Base-by-base conservation (phyloP, 257 asterid species). In the Salvia rosmarinus region DNA sequence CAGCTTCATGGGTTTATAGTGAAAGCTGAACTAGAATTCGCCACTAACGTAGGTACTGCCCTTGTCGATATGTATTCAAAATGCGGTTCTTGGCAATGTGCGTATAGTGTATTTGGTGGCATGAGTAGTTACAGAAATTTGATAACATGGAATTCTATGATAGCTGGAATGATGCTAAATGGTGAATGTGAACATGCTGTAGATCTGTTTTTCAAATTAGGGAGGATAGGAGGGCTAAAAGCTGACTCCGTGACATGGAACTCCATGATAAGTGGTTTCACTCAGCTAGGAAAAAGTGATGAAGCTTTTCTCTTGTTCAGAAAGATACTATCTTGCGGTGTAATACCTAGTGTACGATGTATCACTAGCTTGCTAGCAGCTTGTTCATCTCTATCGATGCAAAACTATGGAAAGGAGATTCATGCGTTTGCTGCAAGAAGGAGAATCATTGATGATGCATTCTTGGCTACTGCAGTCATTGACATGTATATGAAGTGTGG, bases 401-500 rank as follows among this genome's bases (percentile, higher is more conserved):
- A 78, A 43, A 44, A 46, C 63, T 66, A 59, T 3, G 99, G 96
- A 58, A 78, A 79, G 69, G 85, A 95, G 81, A 81, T 89, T 55
- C 98, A 89, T 51, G 98, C 88, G 7, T 86, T 82, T 73, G 88
- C 69, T 71, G 43, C 80, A 12, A 86, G 96, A 77, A 81, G 59
- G 59, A 76, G 76, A 17, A 61, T 72, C 14, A 34, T 5, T 47
- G 75, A 58, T 10, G 96, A 89, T 40, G 85, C 72, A 19, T 85
- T 85, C 56, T 51, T 88, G 74, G 82, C 85, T n/a, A 87, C 98
- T n/a, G 87, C 96, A 60, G 70, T 88, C 34, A 78, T 91, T 44
- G 96, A 95, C 79, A 83, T 91, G 95, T 95, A 95, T 55, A 88
- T 91, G 98, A 91, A 91, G 79, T 89, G 94, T 61, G 98, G 96